phyloP scores from a whole-genome alignment of 805 yeast species.

The Zygosaccharomyces gambellarensis region DNA sequence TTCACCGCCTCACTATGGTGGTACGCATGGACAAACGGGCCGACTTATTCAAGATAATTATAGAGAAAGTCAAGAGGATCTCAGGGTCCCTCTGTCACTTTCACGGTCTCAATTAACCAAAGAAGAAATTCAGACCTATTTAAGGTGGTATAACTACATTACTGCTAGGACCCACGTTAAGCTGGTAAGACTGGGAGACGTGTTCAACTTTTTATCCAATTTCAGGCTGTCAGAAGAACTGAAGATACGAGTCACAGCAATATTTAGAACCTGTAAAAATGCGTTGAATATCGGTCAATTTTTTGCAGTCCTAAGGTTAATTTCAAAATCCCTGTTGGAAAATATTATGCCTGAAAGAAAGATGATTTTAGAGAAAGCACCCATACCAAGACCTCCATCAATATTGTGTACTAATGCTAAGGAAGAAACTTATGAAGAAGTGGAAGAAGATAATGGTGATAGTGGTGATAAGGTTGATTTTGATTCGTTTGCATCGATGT shows the following conservation, averaged over 20 bases:
- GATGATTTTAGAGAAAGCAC: slow-evolving; percentile 50
- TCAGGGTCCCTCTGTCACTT: slow-evolving; percentile 56
- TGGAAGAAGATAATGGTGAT: slow-evolving; percentile 29
- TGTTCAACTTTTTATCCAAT: slow-evolving; percentile 70
- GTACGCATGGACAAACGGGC: not conserved
- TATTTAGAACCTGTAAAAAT: slow-evolving; percentile 48
- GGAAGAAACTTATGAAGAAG: slow-evolving; percentile 43
- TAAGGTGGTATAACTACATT: slow-evolving; percentile 90
- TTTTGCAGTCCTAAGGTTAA: slow-evolving; percentile 76
- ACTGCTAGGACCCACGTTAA: slow-evolving; percentile 64
- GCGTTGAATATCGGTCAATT: slow-evolving; percentile 84
- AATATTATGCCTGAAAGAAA: slow-evolving; percentile 51
- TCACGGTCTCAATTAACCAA: slow-evolving; percentile 62
- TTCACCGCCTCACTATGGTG: not conserved
- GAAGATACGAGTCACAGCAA: slow-evolving; percentile 46
- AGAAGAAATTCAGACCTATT: slow-evolving; percentile 78
- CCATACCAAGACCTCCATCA: slow-evolving; percentile 75
- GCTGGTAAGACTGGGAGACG: slow-evolving; percentile 67
- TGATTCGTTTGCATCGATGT: slow-evolving; percentile 79
- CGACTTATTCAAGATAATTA: slow-evolving; percentile 10
- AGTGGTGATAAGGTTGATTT: slow-evolving; percentile 52
- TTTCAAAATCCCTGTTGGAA: slow-evolving; percentile 58
- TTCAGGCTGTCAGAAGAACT: slow-evolving; percentile 56
- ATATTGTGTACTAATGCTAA: slow-evolving; percentile 60
- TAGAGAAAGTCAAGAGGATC: slow-evolving; percentile 35